Evolutionary conservation across 768 basidiomycete genomes (phyloP), one percentile per base, ranked within the genome.

Genomic region (Strobilomyces dryophilus): DNA sequence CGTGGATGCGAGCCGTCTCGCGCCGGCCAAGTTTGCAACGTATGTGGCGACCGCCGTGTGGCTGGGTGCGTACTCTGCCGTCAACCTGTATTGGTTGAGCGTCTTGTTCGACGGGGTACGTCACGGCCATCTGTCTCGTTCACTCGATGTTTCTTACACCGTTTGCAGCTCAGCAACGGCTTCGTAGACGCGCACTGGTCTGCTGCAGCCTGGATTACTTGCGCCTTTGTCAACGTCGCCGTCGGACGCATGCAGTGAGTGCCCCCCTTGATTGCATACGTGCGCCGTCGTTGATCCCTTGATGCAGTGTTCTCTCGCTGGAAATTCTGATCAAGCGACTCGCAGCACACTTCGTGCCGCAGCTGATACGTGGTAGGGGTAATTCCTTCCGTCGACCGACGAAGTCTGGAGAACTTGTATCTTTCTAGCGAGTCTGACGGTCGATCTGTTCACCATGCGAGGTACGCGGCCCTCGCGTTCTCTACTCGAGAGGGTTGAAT

Each of bases 291-390:
- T 27, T 57, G n/a, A 59, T 6, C 39, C 21, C 18, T 37, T n/a
- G 17, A 15, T 8, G 8, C 57, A 70, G 59, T 50, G 56, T 21
- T 52, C 55, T 42, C 51, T 66, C 51, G 15, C 44, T 45, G n/a
- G 63, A 61, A 27, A 1, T 45, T 1, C 45, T 74, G 35, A 59
- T 52, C 10, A 72, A 66, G 1, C 65, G 68, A 40, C 61, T 78
- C 2, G 70, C 74, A 42, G 63, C 66, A 5, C 60, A 74, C 51
- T 76, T 76, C 49, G 55, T 74, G 15, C 78, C 78, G 0, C 62
- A 61, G 34, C 53, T 79, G 5, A 73, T 70, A 17, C 54, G 60
- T 61, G 74, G 78, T 76, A 47, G 45, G 40, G 20, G 7, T 4
- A 6, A 8, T 42, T 36, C 4, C 20, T 42, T 32, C 5, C 18